phyloP scores from a whole-genome alignment of 371 early-diverging fungal genomes.

The Apophysomyces variabilis region DNA sequence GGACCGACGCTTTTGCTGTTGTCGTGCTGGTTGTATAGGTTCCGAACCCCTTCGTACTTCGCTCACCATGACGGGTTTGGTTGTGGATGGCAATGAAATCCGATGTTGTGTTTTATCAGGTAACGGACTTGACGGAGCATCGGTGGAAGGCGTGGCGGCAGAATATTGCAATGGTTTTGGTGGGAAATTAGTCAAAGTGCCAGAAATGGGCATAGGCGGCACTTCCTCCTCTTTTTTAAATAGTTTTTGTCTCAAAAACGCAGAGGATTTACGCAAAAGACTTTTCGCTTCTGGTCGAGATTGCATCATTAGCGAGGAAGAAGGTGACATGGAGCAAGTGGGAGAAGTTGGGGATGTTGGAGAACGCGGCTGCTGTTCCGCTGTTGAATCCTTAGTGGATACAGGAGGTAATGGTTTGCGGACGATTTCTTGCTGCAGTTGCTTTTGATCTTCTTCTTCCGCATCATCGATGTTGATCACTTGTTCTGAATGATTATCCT shows the following conservation, averaged over 20 bases:
- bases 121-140: neutral
- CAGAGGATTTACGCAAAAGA: constrained; percentile 14
- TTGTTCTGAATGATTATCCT: neutral
- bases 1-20: neutral
- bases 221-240: constrained; percentile 4
- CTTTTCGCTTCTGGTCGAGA: neutral
- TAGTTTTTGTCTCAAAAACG: constrained; percentile 12
- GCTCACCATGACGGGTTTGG: neutral
- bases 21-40: neutral
- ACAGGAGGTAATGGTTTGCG: neutral
- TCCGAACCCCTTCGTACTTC: neutral
- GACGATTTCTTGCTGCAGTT: neutral
- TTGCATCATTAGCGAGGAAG: neutral
- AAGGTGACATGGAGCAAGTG: neutral
- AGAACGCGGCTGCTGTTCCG: neutral
- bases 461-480: constrained; percentile 3
- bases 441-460: constrained; percentile 1
- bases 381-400: neutral
- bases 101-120: neutral
- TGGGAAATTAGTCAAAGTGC: constrained; percentile 10
- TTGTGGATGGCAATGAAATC: neutral
- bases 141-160: constrained; percentile 6
- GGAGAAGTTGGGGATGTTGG: neutral
- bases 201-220: constrained; percentile 7
- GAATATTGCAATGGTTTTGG: constrained; percentile 18